Evolutionary conservation across 1,139 yeast species (phyloP), one percentile per base, ranked within the genome.

Genomic region (Candida neerlandica): DNA sequence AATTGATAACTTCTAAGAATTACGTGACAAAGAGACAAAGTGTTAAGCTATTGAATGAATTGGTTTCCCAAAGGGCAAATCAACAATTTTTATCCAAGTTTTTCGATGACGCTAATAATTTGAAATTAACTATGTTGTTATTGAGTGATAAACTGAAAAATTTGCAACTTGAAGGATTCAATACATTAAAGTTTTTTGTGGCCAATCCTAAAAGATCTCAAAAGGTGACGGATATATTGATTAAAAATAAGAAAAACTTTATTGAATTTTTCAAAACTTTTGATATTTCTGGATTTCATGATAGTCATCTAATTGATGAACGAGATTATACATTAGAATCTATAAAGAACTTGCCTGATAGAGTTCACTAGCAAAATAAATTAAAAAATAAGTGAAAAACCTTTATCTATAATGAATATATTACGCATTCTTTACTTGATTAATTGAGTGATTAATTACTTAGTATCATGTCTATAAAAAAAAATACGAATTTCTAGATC

Each of bases 21-120:
- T 94, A 94, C 65, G 97, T 94, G 35, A 90, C 96, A 4, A 90
- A 91, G 63, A 81, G 99, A 54, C 99, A 94, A 67, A 85, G 96
- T 44, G 84, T 91, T 26, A 86, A 92, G 59, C 72, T 94, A 38
- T 75, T 92, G 56, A 82, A 88, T 19, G 88, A 85, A 51, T 74
- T 94, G 56, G 85, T 94, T n/a, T 75, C 89, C 51, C 83, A 84
- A 51, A 79, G 92, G 55, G 78, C 85, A 38, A 89, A 91, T 67
- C 89, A 84, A 61, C 73, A 70, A 45, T 81, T 89, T 57, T 85
- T 94, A 83, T 81, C 86, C 34, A 76, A 77, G 41, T 94, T 91
- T 65, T 89, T 91, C 53, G 88, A 85, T 58, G 86, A 87, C 50
- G 84, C 95, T 1, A 89, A 84, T 48, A 92, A 91, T 61, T 73